These are phyloP conservation scores for Blumeriella jaapii DNA, from an alignment of 2,329 filamentous ascomycete species.

Conservation along the genomic window DNA sequence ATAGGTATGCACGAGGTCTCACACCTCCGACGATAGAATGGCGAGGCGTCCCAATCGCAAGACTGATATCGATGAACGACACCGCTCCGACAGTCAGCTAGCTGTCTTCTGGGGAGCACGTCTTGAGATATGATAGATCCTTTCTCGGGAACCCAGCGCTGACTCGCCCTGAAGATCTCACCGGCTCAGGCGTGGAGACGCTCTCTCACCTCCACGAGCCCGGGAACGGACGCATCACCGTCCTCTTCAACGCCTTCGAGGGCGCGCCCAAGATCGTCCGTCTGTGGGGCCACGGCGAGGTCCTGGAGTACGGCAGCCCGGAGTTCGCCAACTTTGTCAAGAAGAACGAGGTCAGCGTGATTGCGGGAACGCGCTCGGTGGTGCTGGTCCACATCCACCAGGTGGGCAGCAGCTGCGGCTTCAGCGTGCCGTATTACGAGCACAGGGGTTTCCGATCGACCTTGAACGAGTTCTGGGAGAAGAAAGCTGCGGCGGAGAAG, in stretches of 20 bases:
- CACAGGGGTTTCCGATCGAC: constrained; percentile 13
- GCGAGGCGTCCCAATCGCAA: too few relatives aligned
- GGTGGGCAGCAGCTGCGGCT: constrained; percentile 15
- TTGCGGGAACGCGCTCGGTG: constrained; percentile 14
- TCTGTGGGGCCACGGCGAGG: constrained; percentile 15
- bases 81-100: too few relatives aligned
- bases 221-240: constrained; percentile 15
- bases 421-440: constrained; percentile 15
- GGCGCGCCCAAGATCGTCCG: constrained; percentile 15
- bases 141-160: neutral
- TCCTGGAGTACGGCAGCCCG: constrained; percentile 15
- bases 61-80: too few relatives aligned
- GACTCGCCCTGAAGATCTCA: constrained; percentile 6
- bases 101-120: too few relatives aligned
- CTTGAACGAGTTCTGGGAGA: constrained; percentile 17
- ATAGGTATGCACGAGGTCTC: neutral
- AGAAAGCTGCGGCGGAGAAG: constrained; percentile 12
- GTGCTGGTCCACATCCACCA: constrained; percentile 16
- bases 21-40: neutral
- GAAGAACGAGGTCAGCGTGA: constrained; percentile 9
- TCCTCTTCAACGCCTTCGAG: constrained; percentile 16
- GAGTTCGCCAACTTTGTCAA: constrained; percentile 10
- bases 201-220: constrained; percentile 16
- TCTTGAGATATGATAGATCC: too few relatives aligned
- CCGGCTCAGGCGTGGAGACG: constrained; percentile 15